Conservation (phyloP, 192 early-diverging fungal species). For the Endogone sp. region DNA sequence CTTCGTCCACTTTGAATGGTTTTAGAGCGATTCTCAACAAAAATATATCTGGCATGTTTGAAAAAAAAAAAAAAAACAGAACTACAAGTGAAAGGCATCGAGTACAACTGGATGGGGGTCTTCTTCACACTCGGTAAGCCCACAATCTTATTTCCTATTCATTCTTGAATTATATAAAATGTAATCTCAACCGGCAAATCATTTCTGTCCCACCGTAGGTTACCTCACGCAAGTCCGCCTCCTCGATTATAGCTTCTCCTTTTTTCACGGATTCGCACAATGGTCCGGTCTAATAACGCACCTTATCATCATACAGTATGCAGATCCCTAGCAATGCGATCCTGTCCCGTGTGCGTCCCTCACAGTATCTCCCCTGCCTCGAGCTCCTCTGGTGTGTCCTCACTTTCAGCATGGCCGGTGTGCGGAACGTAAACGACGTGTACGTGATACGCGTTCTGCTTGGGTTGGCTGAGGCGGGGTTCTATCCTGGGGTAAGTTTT, state of each 20-base stretch:
- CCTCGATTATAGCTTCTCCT: too few species aligned
- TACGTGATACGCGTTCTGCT: conserved; percentile 30
- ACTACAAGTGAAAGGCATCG: conserved; percentile 20
- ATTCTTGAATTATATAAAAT: too few species aligned
- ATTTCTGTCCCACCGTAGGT: conserved; percentile 14
- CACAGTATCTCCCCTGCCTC: conserved; percentile 23
- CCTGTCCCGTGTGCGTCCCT: conserved; percentile 22
- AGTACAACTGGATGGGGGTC: conserved; percentile 37
- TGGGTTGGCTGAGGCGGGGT: conserved; percentile 31
- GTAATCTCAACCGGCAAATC: too few species aligned
- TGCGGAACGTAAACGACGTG: conserved; percentile 17
- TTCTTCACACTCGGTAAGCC: conserved; percentile 14
- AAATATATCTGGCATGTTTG: neutral
- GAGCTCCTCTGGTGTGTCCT: conserved; percentile 30
- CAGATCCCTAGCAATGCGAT: conserved; percentile 33
- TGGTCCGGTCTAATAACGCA: neutral
- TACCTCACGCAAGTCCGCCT: conserved; percentile 27
- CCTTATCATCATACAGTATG: conserved; percentile 14
- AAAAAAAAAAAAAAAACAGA: too few species aligned
- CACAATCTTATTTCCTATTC: too few species aligned
- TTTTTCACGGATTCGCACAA: too few species aligned
- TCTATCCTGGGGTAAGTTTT: conserved; percentile 32
- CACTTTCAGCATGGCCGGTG: conserved; percentile 31
- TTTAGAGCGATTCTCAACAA: neutral
- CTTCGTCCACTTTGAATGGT: too few species aligned